phyloP scores from a whole-genome alignment of 441 rosid species.

The Erysimum cheiri region DNA sequence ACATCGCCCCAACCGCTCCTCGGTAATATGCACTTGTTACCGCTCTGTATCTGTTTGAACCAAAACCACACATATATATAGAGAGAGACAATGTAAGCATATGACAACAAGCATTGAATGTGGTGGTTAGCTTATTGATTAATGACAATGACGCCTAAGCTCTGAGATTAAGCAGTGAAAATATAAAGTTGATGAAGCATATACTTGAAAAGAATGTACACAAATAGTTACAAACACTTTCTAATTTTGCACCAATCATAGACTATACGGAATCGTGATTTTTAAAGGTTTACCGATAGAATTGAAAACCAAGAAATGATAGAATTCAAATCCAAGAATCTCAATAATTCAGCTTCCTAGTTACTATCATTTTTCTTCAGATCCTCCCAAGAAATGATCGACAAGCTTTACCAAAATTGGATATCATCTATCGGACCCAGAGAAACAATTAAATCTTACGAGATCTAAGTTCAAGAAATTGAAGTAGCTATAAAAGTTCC shows the following conservation, averaged over 20 bases:
- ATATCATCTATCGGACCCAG: constrained; percentile 6
- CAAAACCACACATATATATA: neutral
- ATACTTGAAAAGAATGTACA: neutral
- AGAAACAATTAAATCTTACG: neutral
- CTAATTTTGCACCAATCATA: neutral
- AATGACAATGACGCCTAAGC: neutral
- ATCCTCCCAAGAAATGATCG: neutral
- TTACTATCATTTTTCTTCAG: neutral
- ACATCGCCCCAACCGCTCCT: constrained; percentile 76
- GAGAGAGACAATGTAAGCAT: neutral
- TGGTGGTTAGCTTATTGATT: neutral
- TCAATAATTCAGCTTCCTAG: neutral
- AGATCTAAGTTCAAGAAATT: constrained; percentile 28
- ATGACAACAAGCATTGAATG: neutral
- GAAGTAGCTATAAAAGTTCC: neutral
- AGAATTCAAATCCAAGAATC: neutral
- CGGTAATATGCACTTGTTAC: constrained; percentile 75
- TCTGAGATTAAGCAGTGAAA: neutral
- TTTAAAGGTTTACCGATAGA: too few species aligned
- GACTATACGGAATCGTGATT: neutral
- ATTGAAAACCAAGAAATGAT: too few species aligned
- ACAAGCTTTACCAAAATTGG: constrained; percentile 3
- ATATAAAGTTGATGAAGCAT: neutral
- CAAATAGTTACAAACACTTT: neutral
- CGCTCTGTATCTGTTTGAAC: constrained; percentile 65